Conservation (phyloP, 2,329 filamentous ascomycete genomes). For the Diaporthe citrichinensis region DNA sequence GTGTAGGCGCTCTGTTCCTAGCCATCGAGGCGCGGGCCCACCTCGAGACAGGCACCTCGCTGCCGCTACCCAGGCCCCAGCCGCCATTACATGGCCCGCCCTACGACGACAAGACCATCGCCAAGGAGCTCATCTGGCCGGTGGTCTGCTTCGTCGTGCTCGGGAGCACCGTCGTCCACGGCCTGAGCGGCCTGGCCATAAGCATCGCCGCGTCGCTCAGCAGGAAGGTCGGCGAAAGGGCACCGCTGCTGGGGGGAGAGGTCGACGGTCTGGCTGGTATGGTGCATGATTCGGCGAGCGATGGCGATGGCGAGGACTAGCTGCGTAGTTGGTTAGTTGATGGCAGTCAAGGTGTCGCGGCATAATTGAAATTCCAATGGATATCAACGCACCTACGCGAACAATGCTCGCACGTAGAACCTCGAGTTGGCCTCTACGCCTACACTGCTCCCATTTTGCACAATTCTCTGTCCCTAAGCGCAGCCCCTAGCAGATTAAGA, state of each 20-base stretch:
- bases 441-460: not conserved
- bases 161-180: constrained; percentile 39
- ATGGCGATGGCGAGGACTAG: not conserved
- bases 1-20: constrained; percentile 48
- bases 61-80: constrained; percentile 20
- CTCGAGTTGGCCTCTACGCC: not conserved
- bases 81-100: constrained; percentile 6
- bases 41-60: constrained; percentile 36
- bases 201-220: constrained; percentile 30
- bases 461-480: not conserved
- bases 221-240: constrained; percentile 27
- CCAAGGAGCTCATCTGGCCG: constrained; percentile 36
- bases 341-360: not conserved
- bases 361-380: not conserved
- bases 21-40: constrained; percentile 41
- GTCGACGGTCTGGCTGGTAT: constrained; percentile 22
- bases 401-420: too few relatives aligned
- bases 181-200: constrained; percentile 37
- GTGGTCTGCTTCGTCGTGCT: constrained; percentile 39
- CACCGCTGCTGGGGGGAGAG: constrained; percentile 35
- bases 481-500: not conserved
- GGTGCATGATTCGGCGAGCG: constrained; percentile 31
- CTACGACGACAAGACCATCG: constrained; percentile 29
- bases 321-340: not conserved
- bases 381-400: not conserved